These are phyloP conservation scores for Cladosporium sp. DNA, from an alignment of 2,329 filamentous ascomycete species.

Conservation along the genomic window DNA sequence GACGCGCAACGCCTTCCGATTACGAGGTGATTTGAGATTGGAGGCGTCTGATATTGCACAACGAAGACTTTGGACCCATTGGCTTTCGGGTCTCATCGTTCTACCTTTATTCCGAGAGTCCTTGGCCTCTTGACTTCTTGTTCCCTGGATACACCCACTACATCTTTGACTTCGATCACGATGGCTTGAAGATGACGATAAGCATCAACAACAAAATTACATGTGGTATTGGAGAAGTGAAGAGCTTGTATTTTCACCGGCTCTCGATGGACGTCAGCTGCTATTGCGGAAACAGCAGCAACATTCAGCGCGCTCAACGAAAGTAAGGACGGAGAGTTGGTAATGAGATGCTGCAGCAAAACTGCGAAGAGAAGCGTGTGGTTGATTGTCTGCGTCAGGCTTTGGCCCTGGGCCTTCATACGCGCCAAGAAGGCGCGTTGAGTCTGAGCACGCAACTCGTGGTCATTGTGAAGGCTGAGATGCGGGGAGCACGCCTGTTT, in stretches of 20 bases:
- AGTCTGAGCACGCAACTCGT: neutral
- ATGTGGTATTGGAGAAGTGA: neutral
- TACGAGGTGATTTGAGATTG: neutral
- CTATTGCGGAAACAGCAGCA: neutral
- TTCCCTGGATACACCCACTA: neutral
- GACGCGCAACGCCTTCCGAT: slow-evolving; percentile 24
- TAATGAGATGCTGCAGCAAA: neutral
- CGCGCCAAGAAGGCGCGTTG: neutral
- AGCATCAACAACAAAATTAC: neutral
- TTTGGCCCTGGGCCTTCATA: neutral
- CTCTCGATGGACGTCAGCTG: neutral
- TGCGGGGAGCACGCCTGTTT: neutral
- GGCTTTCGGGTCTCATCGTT: neutral
- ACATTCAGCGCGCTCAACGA: neutral
- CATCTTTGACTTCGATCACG: neutral
- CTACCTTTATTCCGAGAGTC: neutral
- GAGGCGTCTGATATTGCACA: neutral
- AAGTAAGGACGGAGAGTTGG: neutral
- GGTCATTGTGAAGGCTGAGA: neutral
- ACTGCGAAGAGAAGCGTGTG: neutral
- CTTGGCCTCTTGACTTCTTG: neutral
- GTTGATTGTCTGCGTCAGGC: neutral
- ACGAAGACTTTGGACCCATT: neutral
- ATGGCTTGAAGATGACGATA: neutral
- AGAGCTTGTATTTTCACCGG: neutral